Conservation (phyloP, 345 rosid species). For the Heritiera littoralis region DNA sequence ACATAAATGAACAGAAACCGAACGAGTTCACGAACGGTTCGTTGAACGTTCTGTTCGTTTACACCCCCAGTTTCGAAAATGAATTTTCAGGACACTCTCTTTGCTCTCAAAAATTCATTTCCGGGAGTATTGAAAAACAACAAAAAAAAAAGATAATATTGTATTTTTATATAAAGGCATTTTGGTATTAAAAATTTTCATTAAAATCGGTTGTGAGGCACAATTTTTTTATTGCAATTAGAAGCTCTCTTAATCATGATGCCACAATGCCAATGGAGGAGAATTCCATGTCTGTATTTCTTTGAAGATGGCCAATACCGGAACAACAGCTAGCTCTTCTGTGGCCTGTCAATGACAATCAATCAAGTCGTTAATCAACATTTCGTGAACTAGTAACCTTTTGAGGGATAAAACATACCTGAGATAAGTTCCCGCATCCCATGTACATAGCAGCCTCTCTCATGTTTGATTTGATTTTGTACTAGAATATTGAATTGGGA, state of each 20-base stretch:
- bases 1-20: no score
- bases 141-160: no score
- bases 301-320: neutral
- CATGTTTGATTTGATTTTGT: neutral
- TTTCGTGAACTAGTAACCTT: neutral
- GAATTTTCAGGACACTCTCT: no score
- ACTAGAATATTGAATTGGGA: neutral
- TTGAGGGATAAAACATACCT: neutral
- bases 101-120: no score
- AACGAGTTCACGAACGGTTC: no score
- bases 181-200: no score
- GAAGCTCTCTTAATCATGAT: neutral
- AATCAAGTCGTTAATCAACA: neutral
- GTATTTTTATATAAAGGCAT: no score
- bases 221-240: no score
- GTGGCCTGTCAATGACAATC: neutral
- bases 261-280: neutral
- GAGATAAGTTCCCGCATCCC: neutral
- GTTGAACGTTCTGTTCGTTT: no score
- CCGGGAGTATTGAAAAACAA: no score
- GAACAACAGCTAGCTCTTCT: neutral
- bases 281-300: neutral
- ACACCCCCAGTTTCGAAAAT: no score
- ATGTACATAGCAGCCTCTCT: neutral
- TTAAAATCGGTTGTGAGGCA: no score